phyloP scores from a whole-genome alignment of 495 filamentous ascomycete genomes.

The Clohesyomyces aquaticus region DNA sequence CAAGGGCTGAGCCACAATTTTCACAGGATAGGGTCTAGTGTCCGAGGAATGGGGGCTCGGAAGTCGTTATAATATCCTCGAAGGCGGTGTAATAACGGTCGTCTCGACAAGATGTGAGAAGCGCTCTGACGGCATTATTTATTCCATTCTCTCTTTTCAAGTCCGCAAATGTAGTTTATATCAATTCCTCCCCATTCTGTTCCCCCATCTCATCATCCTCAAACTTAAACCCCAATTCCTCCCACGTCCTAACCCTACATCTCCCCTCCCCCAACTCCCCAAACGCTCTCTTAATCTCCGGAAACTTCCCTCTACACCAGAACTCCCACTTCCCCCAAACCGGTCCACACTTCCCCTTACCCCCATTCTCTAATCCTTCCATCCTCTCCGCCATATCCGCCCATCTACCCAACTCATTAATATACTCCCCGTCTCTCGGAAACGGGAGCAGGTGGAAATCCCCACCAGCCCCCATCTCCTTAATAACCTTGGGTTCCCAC shows the following conservation, averaged over 20 bases:
- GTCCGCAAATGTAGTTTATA: conserved; percentile 2
- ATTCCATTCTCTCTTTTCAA: too few relatives aligned
- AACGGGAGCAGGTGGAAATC: conserved; percentile 69
- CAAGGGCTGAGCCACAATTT: too few relatives aligned
- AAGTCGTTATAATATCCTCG: too few relatives aligned
- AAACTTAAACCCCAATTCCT: conserved; percentile 66
- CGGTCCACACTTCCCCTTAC: conserved; percentile 63
- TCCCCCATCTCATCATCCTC: conserved; percentile 37
- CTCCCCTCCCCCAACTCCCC: conserved; percentile 53
- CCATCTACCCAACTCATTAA: conserved; percentile 72
- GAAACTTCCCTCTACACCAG: conserved; percentile 63
- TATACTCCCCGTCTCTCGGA: conserved; percentile 75
- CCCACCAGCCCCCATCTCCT: conserved; percentile 51
- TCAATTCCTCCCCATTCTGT: conserved; percentile 10
- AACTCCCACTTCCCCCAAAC: conserved; percentile 67
- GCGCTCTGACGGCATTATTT: too few relatives aligned
- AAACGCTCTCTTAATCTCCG: conserved; percentile 61
- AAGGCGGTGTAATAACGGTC: too few relatives aligned
- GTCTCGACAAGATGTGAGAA: too few relatives aligned
- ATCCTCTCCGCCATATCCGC: conserved; percentile 52
- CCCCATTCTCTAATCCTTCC: conserved; percentile 52
- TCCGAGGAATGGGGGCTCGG: too few relatives aligned
- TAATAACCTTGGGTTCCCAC: conserved; percentile 60
- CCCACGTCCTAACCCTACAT: conserved; percentile 52
- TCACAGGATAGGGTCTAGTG: too few relatives aligned